These are phyloP conservation scores for Chrysanthemum lavandulifolium DNA, from an alignment of 129 eudicot species.

Conservation along the genomic window DNA sequence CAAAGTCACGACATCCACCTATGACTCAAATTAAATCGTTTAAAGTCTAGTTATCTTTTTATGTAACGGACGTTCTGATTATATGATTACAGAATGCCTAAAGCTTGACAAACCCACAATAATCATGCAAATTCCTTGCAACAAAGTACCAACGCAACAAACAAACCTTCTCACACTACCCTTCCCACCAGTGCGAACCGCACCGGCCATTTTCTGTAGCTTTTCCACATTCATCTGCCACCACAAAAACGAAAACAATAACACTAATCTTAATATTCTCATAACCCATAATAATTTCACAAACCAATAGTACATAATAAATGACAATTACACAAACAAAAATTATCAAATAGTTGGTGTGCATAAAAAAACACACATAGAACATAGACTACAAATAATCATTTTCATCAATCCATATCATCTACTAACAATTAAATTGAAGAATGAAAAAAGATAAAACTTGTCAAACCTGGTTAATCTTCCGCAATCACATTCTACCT, in stretches of 20 bases:
- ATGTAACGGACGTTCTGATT: neutral
- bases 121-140: neutral
- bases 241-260: neutral
- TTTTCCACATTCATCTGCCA: constrained; percentile 18
- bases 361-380: too few relatives aligned
- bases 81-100: neutral
- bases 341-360: too few relatives aligned
- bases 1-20: too few relatives aligned
- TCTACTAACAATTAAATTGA: too few relatives aligned
- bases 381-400: too few relatives aligned
- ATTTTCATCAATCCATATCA: too few relatives aligned
- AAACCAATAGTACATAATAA: too few relatives aligned
- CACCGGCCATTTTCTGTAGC: constrained; percentile 18
- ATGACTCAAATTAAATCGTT: too few relatives aligned
- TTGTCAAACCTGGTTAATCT: too few relatives aligned
- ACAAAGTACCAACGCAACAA: neutral
- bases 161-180: constrained; percentile 3
- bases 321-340: too few relatives aligned
- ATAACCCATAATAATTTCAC: neutral
- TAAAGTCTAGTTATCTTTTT: neutral
- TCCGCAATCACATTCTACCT: too few relatives aligned
- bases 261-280: neutral
- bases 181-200: constrained; percentile 3
- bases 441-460: too few relatives aligned
- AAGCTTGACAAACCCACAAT: neutral